Evolutionary conservation across 768 basidiomycete genomes (phyloP).

Genomic region (Pisolithus orientalis): DNA sequence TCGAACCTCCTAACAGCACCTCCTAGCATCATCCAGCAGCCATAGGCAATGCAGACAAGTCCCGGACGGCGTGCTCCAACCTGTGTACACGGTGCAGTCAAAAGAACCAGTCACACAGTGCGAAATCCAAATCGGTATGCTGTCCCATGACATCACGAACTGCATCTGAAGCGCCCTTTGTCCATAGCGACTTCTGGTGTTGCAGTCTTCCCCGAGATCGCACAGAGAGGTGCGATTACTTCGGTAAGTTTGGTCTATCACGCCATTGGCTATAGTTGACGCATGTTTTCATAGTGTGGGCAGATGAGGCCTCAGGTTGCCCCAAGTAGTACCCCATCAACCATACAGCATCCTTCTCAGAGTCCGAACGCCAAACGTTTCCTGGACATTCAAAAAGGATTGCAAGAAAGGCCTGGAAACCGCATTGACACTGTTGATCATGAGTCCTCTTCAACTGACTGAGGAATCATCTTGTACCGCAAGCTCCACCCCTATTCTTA

Average conservation of each 20-base stretch:
- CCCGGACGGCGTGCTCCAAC: too few species aligned
- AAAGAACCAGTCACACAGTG: slow-evolving; percentile 23
- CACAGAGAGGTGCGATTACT: slow-evolving; percentile 24
- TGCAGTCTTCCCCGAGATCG: slow-evolving; percentile 21
- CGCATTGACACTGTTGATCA: background rate
- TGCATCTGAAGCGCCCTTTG: background rate
- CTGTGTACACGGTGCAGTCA: slow-evolving; percentile 28
- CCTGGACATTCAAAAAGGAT: background rate
- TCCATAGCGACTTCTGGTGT: slow-evolving; percentile 30
- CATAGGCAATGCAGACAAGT: slow-evolving; percentile 8
- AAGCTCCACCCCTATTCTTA: slow-evolving; percentile 8
- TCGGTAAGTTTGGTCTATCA: slow-evolving; percentile 21
- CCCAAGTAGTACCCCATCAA: too few species aligned
- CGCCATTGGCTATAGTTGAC: slow-evolving; percentile 1
- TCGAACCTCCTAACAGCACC: too few species aligned
- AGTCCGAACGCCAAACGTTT: background rate
- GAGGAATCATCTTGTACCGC: background rate
- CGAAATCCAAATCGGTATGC: slow-evolving; percentile 33
- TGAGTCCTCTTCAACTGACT: background rate
- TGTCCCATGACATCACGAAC: background rate
- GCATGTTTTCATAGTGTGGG: slow-evolving; percentile 24
- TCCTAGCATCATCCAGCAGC: background rate
- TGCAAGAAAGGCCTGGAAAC: background rate
- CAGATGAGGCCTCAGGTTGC: slow-evolving; percentile 11
- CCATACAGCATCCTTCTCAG: too few species aligned